A percentile compares a stretch with the other conserved stretches of the same genome.
Conservation (phyloP, 164 flowering plant species). For the Magnolia kwangsiensis region DNA sequence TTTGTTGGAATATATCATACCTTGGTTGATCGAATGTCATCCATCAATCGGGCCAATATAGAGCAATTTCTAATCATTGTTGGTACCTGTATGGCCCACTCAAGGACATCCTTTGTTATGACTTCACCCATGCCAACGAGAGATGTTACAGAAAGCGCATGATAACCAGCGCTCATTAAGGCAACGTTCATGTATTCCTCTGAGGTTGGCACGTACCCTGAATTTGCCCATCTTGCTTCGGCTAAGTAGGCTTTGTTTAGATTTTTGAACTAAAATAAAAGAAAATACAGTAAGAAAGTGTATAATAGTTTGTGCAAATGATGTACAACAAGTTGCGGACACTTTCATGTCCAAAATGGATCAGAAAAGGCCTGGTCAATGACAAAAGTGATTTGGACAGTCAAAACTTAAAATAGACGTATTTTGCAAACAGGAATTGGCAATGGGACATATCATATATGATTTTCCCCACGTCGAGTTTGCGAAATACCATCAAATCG, state of each 20-base stretch:
- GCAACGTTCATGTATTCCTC: slow-evolving; percentile 30
- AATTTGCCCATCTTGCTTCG: slow-evolving; percentile 37
- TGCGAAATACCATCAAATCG: too few relatives aligned
- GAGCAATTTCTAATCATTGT: slow-evolving; percentile 2
- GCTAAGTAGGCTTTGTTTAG: not conserved
- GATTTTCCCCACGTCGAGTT: too few relatives aligned
- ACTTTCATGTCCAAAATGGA: too few relatives aligned
- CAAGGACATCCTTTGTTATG: slow-evolving; percentile 25
- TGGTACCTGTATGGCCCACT: slow-evolving; percentile 27
- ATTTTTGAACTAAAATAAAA: too few relatives aligned
- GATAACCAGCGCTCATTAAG: slow-evolving; percentile 3
- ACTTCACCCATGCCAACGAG: slow-evolving; percentile 24
- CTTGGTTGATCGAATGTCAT: not conserved
- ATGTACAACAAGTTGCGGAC: too few relatives aligned
- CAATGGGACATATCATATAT: too few relatives aligned
- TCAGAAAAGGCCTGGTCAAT: too few relatives aligned
- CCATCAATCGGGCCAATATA: not conserved
- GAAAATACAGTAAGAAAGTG: too few relatives aligned
- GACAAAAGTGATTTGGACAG: too few relatives aligned
- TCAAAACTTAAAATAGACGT: too few relatives aligned
- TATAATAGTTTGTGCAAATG: too few relatives aligned
- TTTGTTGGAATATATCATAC: not conserved
- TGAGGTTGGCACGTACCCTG: slow-evolving; percentile 25
- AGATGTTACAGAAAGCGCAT: slow-evolving; percentile 9
- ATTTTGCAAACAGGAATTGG: too few relatives aligned